phyloP scores from a whole-genome alignment of 192 early-diverging fungal species.

The Helicostylum pulchrum region DNA sequence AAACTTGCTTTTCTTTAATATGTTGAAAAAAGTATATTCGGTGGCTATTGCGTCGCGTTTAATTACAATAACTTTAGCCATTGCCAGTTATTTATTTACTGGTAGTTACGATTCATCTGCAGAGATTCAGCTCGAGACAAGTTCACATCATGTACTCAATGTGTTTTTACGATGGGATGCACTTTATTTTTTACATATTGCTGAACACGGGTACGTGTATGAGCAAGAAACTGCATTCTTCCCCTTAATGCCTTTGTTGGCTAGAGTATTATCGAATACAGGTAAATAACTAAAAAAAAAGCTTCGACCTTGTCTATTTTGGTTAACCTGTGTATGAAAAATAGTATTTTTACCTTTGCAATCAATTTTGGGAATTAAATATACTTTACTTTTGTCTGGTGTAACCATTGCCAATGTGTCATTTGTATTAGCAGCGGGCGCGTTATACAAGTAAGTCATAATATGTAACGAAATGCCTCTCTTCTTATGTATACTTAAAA shows the following conservation, averaged over 20 bases:
- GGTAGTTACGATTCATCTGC: constrained; percentile 23
- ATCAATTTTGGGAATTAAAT: constrained; percentile 32
- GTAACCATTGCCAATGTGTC: constrained; percentile 70
- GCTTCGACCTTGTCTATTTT: background rate
- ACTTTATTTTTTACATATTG: constrained; percentile 80
- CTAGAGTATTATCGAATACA: constrained; percentile 50
- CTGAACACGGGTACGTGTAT: constrained; percentile 73
- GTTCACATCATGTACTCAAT: constrained; percentile 9
- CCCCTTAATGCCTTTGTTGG: constrained; percentile 69
- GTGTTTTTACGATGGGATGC: constrained; percentile 87
- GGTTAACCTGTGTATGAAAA: background rate
- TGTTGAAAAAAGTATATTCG: constrained; percentile 11
- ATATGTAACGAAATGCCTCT: background rate
- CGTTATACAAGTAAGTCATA: constrained; percentile 60
- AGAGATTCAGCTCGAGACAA: constrained; percentile 2
- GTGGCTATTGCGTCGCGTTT: constrained; percentile 11
- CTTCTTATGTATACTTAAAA: background rate
- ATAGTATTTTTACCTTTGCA: constrained; percentile 54
- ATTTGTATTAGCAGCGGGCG: constrained; percentile 70
- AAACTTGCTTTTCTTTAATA: background rate
- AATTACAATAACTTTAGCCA: background rate
- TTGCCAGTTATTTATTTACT: constrained; percentile 6
- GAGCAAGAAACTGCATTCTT: constrained; percentile 93
- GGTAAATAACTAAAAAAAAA: background rate
- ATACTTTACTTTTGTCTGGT: constrained; percentile 56